phyloP scores from a whole-genome alignment of 306 rosid genomes.

The Cicer chorassanicum region DNA sequence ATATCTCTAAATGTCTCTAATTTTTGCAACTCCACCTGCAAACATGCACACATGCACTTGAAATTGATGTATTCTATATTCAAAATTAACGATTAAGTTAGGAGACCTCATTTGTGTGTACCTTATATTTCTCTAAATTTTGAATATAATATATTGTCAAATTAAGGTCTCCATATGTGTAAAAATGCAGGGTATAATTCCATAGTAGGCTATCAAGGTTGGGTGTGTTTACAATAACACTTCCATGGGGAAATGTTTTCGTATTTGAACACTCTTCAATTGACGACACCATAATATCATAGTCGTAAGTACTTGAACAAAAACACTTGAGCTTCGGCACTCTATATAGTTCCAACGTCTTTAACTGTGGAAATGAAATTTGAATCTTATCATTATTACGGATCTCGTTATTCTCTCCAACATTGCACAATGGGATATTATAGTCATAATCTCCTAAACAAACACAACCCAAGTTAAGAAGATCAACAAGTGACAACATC shows the following conservation, averaged over 20 bases:
- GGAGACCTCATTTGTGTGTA: background rate
- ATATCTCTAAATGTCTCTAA: background rate
- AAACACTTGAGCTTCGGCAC: slow-evolving; percentile 24
- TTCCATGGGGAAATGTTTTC: background rate
- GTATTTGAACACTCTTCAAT: background rate
- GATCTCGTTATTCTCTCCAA: background rate
- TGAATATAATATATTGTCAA: background rate
- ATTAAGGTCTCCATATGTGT: slow-evolving; percentile 9
- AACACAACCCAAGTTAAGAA: slow-evolving; percentile 12
- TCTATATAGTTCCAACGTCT: fast-evolving
- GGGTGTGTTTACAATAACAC: background rate
- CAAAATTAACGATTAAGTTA: background rate
- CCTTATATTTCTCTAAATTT: background rate
- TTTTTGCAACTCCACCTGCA: background rate
- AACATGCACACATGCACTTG: background rate
- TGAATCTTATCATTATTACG: background rate
- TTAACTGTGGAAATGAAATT: slow-evolving; percentile 22
- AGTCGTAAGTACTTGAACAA: slow-evolving; percentile 12
- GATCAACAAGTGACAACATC: fast-evolving
- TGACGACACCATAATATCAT: background rate
- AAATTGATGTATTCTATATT: background rate
- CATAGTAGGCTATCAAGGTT: background rate
- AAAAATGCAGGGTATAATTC: fast-evolving
- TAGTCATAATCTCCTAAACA: slow-evolving; percentile 20
- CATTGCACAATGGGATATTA: slow-evolving; percentile 13